Base-by-base conservation (phyloP, 345 rosid species). In the Citrus medica region DNA sequence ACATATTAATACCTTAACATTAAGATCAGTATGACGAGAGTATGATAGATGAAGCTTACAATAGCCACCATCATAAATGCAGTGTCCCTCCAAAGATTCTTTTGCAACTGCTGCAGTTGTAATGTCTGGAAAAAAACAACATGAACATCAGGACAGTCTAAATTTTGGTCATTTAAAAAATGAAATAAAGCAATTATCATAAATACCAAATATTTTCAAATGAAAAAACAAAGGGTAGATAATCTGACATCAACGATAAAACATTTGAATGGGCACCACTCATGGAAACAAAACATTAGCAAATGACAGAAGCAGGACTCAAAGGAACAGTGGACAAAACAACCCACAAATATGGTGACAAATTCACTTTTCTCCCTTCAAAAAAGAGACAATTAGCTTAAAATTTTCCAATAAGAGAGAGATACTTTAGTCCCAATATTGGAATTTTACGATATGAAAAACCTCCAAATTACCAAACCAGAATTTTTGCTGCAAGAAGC, bases 1-100 rank as follows among this genome's bases (percentile, higher is more conserved):
- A 86, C 81, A 84, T 84, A 84, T 88, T 83, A 89, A 90, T 96
- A 96, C 97, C 99, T 96, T 96, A 74, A 96, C 93, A 94, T 94
- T 96, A 92, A 96, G 99, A 94, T 96, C 99, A 96, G 98, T 94
- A 96, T 96, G 99, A 96, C 98, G 97, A 94, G 99, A 93, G 93
- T 95, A 93, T 92, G 97, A 86, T 93, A 95, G 98, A 92, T 93
- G 98, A 96, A 96, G 98, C 98, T 96, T 94, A 94, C 97, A 96
- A 86, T 94, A 94, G 92, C 98, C 98, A 90, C 97, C 98, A 89
- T 96, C 98, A 92, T 94, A 94, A 83, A 96, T 96, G 97, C 98
- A 90, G 81, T 93, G 98, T 82, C 97, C 99, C 88, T 96, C 98
- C 74, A 96, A 77, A 77, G 99, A 89, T 81, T 91, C 97, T 83